A percentile compares a stretch with the other conserved stretches of the same genome.
Conservation (phyloP, 805 yeast genomes). For the Saccharomycopsis javanensis region DNA sequence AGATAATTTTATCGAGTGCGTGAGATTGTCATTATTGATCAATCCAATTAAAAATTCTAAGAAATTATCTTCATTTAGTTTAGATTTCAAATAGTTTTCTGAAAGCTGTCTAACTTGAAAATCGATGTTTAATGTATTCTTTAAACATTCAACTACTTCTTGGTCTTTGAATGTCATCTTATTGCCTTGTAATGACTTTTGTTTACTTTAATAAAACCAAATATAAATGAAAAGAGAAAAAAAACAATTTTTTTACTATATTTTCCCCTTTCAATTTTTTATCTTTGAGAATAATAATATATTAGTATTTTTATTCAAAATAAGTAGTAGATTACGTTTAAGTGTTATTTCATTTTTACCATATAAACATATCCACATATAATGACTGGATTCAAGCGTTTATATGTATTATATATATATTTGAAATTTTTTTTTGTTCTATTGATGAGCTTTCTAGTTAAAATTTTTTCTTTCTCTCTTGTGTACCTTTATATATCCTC, state of each 20-base stretch:
- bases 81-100: slow-evolving; percentile 5
- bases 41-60: slow-evolving; percentile 37
- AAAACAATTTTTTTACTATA: neutral
- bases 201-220: neutral
- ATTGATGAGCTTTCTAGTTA: too few species aligned
- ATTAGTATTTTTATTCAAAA: too few species aligned
- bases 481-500: too few species aligned
- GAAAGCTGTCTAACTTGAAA: slow-evolving; percentile 10
- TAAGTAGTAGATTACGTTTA: too few species aligned
- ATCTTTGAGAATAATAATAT: too few species aligned
- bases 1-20: slow-evolving; percentile 41
- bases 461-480: too few species aligned
- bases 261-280: too few species aligned
- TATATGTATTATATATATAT: too few species aligned
- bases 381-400: too few species aligned
- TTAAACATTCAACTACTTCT: slow-evolving; percentile 11
- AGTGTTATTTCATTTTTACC: too few species aligned
- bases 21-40: slow-evolving; percentile 35
- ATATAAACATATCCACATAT: too few species aligned
- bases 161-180: slow-evolving; percentile 15
- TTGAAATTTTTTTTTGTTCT: too few species aligned
- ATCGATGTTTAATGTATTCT: slow-evolving; percentile 12
- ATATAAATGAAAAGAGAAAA: neutral
- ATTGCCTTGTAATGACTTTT: neutral
- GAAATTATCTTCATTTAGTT: slow-evolving; percentile 7